These are phyloP conservation scores for Quercus ilex DNA, from an alignment of 306 rosid genomes.

Conservation along the genomic window DNA sequence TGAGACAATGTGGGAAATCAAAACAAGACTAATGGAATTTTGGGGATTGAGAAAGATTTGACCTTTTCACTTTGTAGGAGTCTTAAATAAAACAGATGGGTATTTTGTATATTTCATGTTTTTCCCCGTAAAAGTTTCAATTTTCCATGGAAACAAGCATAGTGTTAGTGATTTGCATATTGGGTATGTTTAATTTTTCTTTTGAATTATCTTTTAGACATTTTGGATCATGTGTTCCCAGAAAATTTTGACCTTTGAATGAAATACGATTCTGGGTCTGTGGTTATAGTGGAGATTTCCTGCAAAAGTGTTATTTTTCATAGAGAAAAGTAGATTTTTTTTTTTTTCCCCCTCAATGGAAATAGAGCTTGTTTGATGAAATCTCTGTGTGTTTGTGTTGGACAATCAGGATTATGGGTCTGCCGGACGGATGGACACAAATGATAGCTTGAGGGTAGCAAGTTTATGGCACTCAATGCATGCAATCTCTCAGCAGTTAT, in stretches of 20 bases:
- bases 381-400: neutral
- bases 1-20: neutral
- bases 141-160: neutral
- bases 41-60: neutral
- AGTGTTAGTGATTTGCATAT: neutral
- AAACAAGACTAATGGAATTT: neutral
- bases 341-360: neutral
- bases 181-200: neutral
- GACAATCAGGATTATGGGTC: constrained; percentile 71
- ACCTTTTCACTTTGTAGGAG: neutral
- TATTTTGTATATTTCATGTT: neutral
- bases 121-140: neutral
- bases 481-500: constrained; percentile 89
- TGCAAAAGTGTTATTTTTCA: neutral
- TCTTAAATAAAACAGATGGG: neutral
- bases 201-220: neutral
- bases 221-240: neutral
- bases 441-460: constrained; percentile 90
- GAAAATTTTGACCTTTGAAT: too few species aligned
- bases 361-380: neutral
- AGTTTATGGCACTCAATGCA: constrained; percentile 98
- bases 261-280: neutral
- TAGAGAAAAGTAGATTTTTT: neutral
- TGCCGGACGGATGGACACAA: constrained; percentile 87
- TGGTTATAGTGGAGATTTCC: neutral